phyloP scores from a whole-genome alignment of 2,329 filamentous ascomycete genomes.

The Fusarium sp. region DNA sequence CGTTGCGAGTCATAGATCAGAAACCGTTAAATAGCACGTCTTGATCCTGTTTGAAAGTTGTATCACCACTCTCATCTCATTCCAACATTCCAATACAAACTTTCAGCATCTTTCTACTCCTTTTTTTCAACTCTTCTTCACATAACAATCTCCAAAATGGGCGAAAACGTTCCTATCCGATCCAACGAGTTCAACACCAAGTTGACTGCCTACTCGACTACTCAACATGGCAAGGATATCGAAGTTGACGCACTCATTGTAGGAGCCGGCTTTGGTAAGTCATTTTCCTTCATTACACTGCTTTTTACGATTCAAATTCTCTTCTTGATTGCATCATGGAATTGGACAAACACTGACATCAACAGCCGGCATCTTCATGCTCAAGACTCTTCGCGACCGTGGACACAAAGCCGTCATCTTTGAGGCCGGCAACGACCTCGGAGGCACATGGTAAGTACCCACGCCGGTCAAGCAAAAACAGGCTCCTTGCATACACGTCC shows the following conservation, averaged over 20 bases:
- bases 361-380: conserved; percentile 60
- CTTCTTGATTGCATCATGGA: background rate
- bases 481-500: background rate
- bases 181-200: conserved; percentile 56
- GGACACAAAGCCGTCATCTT: conserved; percentile 62
- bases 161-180: conserved; percentile 30
- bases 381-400: conserved; percentile 63
- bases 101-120: background rate
- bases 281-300: background rate
- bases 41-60: background rate
- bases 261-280: conserved; percentile 58
- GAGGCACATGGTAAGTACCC: conserved; percentile 57
- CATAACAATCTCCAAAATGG: conserved; percentile 26
- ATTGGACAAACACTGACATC: background rate
- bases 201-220: conserved; percentile 53
- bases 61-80: background rate
- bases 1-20: background rate
- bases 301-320: background rate
- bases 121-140: background rate
- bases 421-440: conserved; percentile 63
- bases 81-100: background rate
- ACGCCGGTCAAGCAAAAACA: background rate
- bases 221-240: conserved; percentile 48
- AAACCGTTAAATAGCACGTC: conserved; percentile 4
- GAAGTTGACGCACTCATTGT: conserved; percentile 60